Conservation (phyloP, 495 filamentous ascomycete genomes). For the Trichoderma reesei region DNA sequence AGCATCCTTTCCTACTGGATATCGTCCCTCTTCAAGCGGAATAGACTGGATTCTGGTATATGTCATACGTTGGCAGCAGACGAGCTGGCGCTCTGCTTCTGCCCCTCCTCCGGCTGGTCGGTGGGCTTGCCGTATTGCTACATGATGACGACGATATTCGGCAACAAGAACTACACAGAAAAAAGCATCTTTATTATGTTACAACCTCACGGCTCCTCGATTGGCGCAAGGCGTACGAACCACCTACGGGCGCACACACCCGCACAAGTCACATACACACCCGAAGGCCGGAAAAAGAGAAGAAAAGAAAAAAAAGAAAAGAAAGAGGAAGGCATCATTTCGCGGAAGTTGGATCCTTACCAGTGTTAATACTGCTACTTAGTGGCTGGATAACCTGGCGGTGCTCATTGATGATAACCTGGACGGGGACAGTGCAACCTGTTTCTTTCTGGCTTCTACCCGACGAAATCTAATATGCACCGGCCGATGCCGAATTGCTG, state of each 20-base stretch:
- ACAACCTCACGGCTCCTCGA: conserved; percentile 1
- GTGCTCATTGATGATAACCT: not conserved
- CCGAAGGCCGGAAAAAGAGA: too few species aligned
- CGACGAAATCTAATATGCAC: not conserved
- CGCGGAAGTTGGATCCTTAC: not conserved
- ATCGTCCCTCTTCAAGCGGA: not conserved
- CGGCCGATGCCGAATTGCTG: not conserved
- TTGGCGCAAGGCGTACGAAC: conserved; percentile 3
- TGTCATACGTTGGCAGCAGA: not conserved
- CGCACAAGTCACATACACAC: not conserved
- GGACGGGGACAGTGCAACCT: not conserved
- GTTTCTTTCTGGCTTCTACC: not conserved
- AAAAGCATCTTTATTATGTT: not conserved
- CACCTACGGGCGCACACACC: not conserved
- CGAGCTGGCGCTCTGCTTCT: conserved; percentile 1
- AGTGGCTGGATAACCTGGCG: not conserved
- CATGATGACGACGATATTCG: conserved; percentile 1
- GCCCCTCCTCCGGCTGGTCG: not conserved
- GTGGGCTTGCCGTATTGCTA: not conserved
- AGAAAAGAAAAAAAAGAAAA: too few species aligned
- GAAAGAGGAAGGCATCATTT: not conserved
- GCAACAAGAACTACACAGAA: not conserved
- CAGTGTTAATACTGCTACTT: not conserved
- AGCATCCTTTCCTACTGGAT: not conserved
- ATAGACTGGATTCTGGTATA: not conserved